Conservation (phyloP, 106 monocot genomes). For the Allium sativum region DNA sequence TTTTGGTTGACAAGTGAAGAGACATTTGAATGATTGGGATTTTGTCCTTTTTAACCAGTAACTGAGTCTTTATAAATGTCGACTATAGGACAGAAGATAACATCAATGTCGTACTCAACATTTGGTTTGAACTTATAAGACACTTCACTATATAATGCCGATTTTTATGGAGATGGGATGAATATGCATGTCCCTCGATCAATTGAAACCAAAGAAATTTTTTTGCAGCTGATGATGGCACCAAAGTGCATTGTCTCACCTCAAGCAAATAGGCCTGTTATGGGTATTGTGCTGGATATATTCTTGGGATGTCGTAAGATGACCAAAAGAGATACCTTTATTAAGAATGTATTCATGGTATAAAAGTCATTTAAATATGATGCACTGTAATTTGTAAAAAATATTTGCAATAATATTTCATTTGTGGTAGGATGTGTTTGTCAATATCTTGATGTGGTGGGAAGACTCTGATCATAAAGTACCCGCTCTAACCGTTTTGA, state of each 20-base stretch:
- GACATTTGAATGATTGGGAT: conserved; percentile 92
- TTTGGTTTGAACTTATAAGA: conserved; percentile 93
- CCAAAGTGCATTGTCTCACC: conserved; percentile 98
- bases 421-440: conserved; percentile 98
- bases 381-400: too few species aligned
- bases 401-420: too few species aligned
- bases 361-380: not conserved
- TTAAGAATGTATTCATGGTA: conserved; percentile 67
- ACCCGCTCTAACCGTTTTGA: conserved; percentile 87
- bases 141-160: conserved; percentile 96
- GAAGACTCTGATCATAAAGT: conserved; percentile 96
- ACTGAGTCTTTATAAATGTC: conserved; percentile 98
- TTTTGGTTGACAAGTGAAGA: conserved; percentile 58
- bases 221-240: conserved; percentile 98
- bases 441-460: conserved; percentile 99
- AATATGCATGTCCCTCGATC: conserved; percentile 99
- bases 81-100: conserved; percentile 94
- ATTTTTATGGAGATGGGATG: conserved; percentile 99
- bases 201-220: conserved; percentile 92
- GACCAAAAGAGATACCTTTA: conserved; percentile 96
- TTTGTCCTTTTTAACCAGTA: conserved; percentile 98
- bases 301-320: conserved; percentile 87
- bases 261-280: conserved; percentile 94
- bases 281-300: conserved; percentile 98
- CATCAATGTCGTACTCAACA: conserved; percentile 97